Percentiles rank a stretch among this genome's conserved stretches.
phyloP scores from a whole-genome alignment of 495 filamentous ascomycete species.

The Lindgomyces ingoldianus region DNA sequence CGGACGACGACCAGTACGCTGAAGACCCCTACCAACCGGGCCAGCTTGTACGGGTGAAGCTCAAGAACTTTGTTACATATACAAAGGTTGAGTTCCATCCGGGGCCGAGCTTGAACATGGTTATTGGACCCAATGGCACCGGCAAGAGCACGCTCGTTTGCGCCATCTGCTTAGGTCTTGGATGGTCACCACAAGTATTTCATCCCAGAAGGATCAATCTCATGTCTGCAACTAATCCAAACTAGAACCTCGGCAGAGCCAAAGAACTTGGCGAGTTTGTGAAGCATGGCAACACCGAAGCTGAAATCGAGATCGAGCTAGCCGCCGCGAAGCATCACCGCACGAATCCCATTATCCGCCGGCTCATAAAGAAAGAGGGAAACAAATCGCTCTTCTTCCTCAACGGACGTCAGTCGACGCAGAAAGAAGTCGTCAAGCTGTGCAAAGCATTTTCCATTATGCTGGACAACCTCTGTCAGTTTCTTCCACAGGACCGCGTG shows the following conservation, averaged over 20 bases:
- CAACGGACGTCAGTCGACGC: constrained; percentile 59
- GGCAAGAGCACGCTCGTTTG: constrained; percentile 98
- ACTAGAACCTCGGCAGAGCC: constrained; percentile 77
- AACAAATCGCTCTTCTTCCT: constrained; percentile 75
- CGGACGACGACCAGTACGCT: constrained; percentile 13
- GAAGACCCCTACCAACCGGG: constrained; percentile 64
- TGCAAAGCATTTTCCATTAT: constrained; percentile 76
- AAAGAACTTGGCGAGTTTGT: constrained; percentile 87
- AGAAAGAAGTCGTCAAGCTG: constrained; percentile 63
- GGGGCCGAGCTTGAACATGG: constrained; percentile 94
- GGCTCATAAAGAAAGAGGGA: constrained; percentile 76
- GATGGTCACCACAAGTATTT: constrained; percentile 69
- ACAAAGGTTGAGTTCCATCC: constrained; percentile 83
- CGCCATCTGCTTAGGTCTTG: constrained; percentile 91
- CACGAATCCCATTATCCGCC: constrained; percentile 69
- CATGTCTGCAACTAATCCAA: neutral
- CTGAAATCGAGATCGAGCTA: constrained; percentile 86
- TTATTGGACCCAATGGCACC: constrained; percentile 96
- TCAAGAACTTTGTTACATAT: constrained; percentile 95
- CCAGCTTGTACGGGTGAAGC: constrained; percentile 82
- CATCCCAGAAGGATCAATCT: neutral
- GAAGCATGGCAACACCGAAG: constrained; percentile 79
- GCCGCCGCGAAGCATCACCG: constrained; percentile 53
- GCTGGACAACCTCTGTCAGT: constrained; percentile 97
- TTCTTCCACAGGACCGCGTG: constrained; percentile 94